Base-by-base conservation (phyloP, 2,329 filamentous ascomycete genomes). In the Sporothrix globosa region DNA sequence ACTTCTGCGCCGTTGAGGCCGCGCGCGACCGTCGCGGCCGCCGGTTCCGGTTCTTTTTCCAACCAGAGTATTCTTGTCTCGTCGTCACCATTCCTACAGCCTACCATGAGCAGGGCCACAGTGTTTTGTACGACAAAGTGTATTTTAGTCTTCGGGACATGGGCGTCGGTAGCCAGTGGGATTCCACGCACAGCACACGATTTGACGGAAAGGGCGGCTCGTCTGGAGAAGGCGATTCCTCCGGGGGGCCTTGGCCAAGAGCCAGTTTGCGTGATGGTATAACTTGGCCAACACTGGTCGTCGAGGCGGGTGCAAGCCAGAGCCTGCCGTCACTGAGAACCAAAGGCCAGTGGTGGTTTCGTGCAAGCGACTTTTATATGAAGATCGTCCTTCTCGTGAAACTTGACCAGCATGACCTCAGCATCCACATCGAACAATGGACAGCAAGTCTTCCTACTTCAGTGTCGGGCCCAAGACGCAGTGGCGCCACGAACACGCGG, bases 1-100 rank as follows among this genome's bases (percentile, higher is more conserved):
- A 60, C 30, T 60, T 60, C 14, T 30, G 30, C 14, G 17, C 27
- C 17, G 21, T 60, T 27, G 56, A 60, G 30, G 27, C 27, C 30
- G 56, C 39, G 56, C 56, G 56, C 56, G 56, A 60, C 56, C 56
- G 56, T 41, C 56, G 27, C 30, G 56, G 30, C 56, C 56, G 56
- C 14, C 56, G n/a, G 3, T 11, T 41, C 34, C 56, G 56, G 2
- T n/a, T 60, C 17, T 60, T 60, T 19, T 60, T 39, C 30, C 30
- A 41, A 17, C 14, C 30, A 14, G 56, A 60, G 4, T 17, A 14
- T 17, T 17, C 13, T 19, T 41, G 30, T 14, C 27, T 41, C 7
- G n/a, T 60, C 4, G 10, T 60, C 17, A 60, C 56, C 30, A 60
- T 60, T 30, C 56, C 34, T 7, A 39, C 56, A 0, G 56, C 17